Evolutionary conservation across 805 yeast species (phyloP).

Genomic region (Wickerhamiella bombiphila): DNA sequence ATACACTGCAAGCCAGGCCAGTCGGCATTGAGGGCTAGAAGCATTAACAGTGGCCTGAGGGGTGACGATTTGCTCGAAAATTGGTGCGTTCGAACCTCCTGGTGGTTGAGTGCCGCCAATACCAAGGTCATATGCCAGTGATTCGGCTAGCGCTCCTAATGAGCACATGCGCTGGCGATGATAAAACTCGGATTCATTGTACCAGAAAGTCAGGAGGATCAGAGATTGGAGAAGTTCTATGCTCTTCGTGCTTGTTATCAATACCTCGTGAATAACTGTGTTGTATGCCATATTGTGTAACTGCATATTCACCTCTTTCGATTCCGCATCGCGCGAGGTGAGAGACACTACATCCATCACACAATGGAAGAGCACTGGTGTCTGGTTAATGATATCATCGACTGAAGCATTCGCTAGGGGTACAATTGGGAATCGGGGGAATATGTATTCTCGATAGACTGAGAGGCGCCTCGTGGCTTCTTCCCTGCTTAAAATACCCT

Average conservation of each 20-base stretch:
- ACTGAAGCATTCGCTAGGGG: constrained; percentile 33
- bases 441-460: constrained; percentile 34
- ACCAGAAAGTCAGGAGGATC: constrained; percentile 57
- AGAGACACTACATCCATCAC: constrained; percentile 49
- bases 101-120: constrained; percentile 36
- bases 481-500: constrained; percentile 40
- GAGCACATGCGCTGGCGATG: constrained; percentile 67
- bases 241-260: constrained; percentile 57
- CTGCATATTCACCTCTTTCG: constrained; percentile 12
- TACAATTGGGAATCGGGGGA: constrained; percentile 42
- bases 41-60: constrained; percentile 29
- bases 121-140: constrained; percentile 65
- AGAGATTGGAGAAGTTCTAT: constrained; percentile 52
- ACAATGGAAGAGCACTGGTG: constrained; percentile 50
- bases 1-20: constrained; percentile 27
- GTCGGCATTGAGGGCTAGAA: constrained; percentile 32
- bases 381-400: constrained; percentile 33
- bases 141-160: constrained; percentile 46
- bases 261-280: constrained; percentile 34
- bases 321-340: constrained; percentile 21
- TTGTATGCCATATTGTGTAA: constrained; percentile 21
- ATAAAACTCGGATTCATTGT: constrained; percentile 68
- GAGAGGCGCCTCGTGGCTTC: constrained; percentile 46
- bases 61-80: constrained; percentile 22
- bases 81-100: constrained; percentile 14